Conservation (phyloP, 108 stramenopile genomes). For the Thalassiosira profunda region DNA sequence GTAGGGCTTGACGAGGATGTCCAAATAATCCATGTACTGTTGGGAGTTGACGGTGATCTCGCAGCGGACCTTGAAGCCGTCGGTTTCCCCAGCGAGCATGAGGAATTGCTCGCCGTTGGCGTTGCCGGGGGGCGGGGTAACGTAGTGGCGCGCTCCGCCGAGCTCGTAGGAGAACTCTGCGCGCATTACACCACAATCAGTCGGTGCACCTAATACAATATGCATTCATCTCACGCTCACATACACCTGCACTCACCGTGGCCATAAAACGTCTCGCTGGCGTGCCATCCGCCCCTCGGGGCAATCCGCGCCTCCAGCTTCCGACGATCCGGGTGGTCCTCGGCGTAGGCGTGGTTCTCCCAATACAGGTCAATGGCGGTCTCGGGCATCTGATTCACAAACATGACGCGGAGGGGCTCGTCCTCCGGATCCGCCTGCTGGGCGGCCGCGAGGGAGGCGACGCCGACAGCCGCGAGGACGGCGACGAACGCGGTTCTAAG, state of each 20-base stretch:
- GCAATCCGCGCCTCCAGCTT: background rate
- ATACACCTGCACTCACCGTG: slow-evolving; percentile 3
- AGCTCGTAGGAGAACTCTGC: slow-evolving; percentile 27
- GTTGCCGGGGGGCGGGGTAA: slow-evolving; percentile 15
- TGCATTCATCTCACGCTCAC: background rate
- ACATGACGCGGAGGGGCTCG: slow-evolving; percentile 11
- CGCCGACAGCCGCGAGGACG: slow-evolving; percentile 3
- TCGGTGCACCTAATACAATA: too few species aligned
- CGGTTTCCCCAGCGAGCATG: slow-evolving; percentile 7
- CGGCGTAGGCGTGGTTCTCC: slow-evolving; percentile 22
- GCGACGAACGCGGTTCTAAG: background rate
- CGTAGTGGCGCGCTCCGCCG: slow-evolving; percentile 10
- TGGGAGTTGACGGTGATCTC: slow-evolving; percentile 5
- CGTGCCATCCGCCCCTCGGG: slow-evolving; percentile 14
- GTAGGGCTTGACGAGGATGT: slow-evolving; percentile 41
- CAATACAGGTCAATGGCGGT: slow-evolving; percentile 38
- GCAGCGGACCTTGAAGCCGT: slow-evolving; percentile 16
- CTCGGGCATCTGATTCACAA: slow-evolving; percentile 42
- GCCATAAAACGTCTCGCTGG: slow-evolving; percentile 1
- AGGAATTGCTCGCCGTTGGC: slow-evolving; percentile 18
- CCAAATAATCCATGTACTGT: slow-evolving; percentile 16
- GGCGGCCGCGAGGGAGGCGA: slow-evolving; percentile 1
- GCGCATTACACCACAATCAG: too few species aligned
- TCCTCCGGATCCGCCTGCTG: too few species aligned
- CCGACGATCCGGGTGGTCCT: slow-evolving; percentile 15